Evolutionary conservation across 2,329 filamentous ascomycete species (phyloP).

Genomic region (Acrocalymma vagum): DNA sequence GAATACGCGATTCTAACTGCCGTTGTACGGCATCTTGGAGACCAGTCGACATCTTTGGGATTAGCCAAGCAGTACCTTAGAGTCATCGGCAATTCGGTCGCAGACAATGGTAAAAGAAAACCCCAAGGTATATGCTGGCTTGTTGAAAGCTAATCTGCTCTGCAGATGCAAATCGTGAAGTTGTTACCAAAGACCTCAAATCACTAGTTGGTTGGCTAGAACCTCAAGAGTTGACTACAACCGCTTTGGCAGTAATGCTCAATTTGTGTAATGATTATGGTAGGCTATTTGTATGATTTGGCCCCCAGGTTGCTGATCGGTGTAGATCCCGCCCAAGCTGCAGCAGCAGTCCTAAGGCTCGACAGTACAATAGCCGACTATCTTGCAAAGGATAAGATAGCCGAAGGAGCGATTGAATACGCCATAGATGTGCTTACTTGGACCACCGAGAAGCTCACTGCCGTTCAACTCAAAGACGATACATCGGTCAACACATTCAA

Average conservation of each 20-base stretch:
- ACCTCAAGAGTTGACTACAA: conserved; percentile 29
- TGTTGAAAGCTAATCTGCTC: conserved; percentile 24
- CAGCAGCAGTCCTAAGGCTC: conserved; percentile 42
- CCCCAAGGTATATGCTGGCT: too few relatives aligned
- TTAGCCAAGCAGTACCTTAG: conserved; percentile 45
- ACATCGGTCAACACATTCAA: conserved; percentile 37
- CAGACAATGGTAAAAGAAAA: conserved; percentile 49
- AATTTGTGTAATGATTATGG: conserved; percentile 55
- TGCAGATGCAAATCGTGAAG: conserved; percentile 42
- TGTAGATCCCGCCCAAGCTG: conserved; percentile 44
- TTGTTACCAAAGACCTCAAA: conserved; percentile 31
- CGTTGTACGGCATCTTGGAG: conserved; percentile 34
- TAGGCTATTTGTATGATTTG: conserved; percentile 23
- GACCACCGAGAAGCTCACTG: conserved; percentile 45
- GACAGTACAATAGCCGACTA: conserved; percentile 37
- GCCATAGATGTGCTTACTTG: conserved; percentile 44
- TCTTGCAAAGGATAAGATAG: conserved; percentile 33
- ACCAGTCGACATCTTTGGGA: conserved; percentile 18
- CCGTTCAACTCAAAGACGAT: conserved; percentile 40
- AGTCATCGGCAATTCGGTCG: conserved; percentile 49
- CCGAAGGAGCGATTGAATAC: conserved; percentile 42
- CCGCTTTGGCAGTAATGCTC: conserved; percentile 51
- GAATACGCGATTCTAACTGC: conserved; percentile 37
- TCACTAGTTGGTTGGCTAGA: conserved; percentile 36
- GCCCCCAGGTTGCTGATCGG: conserved; percentile 20